These are phyloP conservation scores for Pseudomassariella vexata DNA, from an alignment of 2,329 filamentous ascomycete genomes.

Conservation along the genomic window DNA sequence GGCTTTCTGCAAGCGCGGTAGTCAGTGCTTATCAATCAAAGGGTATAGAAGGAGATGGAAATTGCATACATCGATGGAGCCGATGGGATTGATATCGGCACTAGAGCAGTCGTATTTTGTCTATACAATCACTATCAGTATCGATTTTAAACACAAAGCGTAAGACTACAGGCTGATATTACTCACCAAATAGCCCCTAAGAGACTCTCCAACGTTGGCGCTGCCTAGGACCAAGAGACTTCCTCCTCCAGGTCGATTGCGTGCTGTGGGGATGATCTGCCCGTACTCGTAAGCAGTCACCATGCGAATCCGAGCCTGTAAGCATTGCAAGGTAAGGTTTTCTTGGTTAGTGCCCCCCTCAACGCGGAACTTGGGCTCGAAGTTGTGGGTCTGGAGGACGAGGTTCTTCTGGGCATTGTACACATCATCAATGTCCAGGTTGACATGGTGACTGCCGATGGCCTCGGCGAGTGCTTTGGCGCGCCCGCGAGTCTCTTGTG, in stretches of 20 bases:
- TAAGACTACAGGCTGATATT: too few relatives aligned
- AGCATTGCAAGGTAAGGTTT: conserved; percentile 62
- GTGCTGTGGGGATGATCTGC: conserved; percentile 54
- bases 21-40: background rate
- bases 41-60: too few relatives aligned
- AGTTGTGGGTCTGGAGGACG: conserved; percentile 51
- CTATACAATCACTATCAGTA: too few relatives aligned
- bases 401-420: conserved; percentile 56
- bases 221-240: conserved; percentile 62
- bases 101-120: conserved; percentile 36
- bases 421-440: conserved; percentile 68
- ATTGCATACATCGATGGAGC: conserved; percentile 55
- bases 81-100: conserved; percentile 57
- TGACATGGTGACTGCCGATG: conserved; percentile 67
- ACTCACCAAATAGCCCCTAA: conserved; percentile 35
- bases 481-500: conserved; percentile 59
- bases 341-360: conserved; percentile 57
- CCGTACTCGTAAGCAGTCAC: conserved; percentile 59
- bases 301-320: conserved; percentile 60
- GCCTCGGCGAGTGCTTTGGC: conserved; percentile 53
- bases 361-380: conserved; percentile 50
- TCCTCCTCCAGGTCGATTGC: conserved; percentile 48
- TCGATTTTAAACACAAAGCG: too few relatives aligned
- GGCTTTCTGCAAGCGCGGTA: too few relatives aligned
- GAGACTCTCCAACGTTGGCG: conserved; percentile 55